Evolutionary conservation across 1,139 yeast species (phyloP).

Genomic region (Geotrichum histeridarum): DNA sequence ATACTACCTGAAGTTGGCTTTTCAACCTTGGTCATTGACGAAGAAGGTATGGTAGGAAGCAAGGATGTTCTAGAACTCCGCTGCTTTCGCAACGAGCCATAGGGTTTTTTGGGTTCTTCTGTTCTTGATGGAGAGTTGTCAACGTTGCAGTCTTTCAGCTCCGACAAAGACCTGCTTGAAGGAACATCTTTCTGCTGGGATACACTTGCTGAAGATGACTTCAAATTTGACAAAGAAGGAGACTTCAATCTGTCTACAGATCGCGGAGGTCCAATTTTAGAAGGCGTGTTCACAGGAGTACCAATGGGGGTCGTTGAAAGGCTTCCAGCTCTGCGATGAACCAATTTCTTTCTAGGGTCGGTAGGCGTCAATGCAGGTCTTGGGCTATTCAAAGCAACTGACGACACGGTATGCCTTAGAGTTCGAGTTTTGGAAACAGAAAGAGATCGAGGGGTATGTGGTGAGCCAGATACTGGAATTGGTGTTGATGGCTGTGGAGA

Average conservation of each 20-base stretch:
- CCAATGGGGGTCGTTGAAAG: not conserved
- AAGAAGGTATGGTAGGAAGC: not conserved
- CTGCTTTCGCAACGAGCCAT: slow-evolving; percentile 3
- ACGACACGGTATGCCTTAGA: slow-evolving; percentile 8
- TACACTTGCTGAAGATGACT: not conserved
- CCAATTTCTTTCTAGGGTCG: not conserved
- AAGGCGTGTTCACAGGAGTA: not conserved
- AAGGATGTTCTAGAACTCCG: not conserved
- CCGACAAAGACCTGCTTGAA: not conserved
- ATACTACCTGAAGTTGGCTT: not conserved
- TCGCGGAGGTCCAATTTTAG: not conserved
- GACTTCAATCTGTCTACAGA: not conserved
- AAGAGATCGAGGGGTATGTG: not conserved
- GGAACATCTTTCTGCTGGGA: not conserved
- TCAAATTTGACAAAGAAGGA: not conserved
- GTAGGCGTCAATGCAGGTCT: not conserved
- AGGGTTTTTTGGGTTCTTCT: not conserved
- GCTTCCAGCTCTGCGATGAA: slow-evolving; percentile 1
- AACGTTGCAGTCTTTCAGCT: not conserved
- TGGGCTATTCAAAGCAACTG: not conserved
- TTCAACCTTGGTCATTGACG: not conserved
- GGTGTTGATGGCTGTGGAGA: not conserved
- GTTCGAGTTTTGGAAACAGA: slow-evolving; percentile 4
- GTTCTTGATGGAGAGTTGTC: not conserved
- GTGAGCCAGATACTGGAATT: not conserved